Base-by-base conservation (phyloP, 164 flowering plant genomes). In the Macadamia tetraphylla region DNA sequence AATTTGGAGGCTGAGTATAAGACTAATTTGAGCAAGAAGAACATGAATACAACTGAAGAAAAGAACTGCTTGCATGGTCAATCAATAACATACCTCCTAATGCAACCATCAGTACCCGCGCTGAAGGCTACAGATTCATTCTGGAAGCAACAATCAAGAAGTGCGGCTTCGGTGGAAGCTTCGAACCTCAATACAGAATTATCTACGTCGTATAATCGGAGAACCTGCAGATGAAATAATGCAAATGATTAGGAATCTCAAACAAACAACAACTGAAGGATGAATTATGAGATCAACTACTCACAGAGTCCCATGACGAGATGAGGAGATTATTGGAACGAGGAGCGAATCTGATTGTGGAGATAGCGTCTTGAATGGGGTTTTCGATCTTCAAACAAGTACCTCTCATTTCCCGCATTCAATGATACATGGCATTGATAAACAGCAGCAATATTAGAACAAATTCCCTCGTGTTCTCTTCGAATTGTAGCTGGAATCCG, bases 261-360 rank as follows among this genome's bases (percentile, higher is more conserved):
- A 3, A 67, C 23, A 23, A 31, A 53, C 17, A 8, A 53, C 62
- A 49, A 70, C 9, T 4, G 0, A 23, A 56, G 14, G 6, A 13
- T 35, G 9, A 63, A 9, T 23, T 63, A 12, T 1, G n/a, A 60
- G 43, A 60, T 29, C 14, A 42, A 29, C 17, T 48, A 67, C 85
- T 79, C 56, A 89, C 97, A 32, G 87, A 81, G 66, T 91, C 98
- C 97, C 98, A 91, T 3, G 96, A 88, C 53, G 96, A 87, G 62
- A 91, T 70, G 30, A 94, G 89, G 58, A 94, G 88, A 67, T 90
- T 88, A 77, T 94, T 85, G 31, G 92, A 87, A 0, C 42, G 64
- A 1, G 96, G 91, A 18, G 98, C 89, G 70, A 94, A 94, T 0
- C 79, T 81, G 43, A 94, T 68, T 57, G 86, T 78, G 3, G 97